Evolutionary conservation across 306 rosid genomes (phyloP), one percentile per base, ranked within the genome.

Genomic region (Quercus suber): DNA sequence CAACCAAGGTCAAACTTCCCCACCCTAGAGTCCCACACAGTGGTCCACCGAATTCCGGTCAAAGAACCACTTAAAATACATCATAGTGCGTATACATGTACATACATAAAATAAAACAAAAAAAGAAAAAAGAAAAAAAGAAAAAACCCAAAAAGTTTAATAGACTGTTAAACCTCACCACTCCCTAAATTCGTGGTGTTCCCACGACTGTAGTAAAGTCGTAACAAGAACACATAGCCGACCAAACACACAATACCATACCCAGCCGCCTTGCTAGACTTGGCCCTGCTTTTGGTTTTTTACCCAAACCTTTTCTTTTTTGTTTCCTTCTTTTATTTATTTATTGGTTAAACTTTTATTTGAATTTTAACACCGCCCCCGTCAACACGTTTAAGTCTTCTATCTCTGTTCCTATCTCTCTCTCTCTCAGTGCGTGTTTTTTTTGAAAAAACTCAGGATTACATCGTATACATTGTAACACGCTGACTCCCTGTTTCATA

Each of bases 221-320:
- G 5, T 1, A 23, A 23, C 35, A 71, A 27, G 37, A 23, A 49
- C 21, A 35, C 58, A 17, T 23, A 15, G 37, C 75, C 59, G 75
- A 30, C n/a, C 30, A 28, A 9, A 11, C 12, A 21, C 13, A 6
- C 4, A 49, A 3, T 49, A 49, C 5, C 17, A 49, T 49, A 49
- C 23, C 35, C 33, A 71, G 75, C 75, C 75, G 75, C 75, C 75
- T 23, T 11, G 59, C 41, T 21, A 6, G 58, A 71, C 75, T 71
- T 57, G 41, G 35, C 72, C 5, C 6, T 67, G 52, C 72, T 33
- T 67, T 67, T 33, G 27, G 51, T 7, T 13, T 31, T 13, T 28
- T 3, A 33, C 6, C 13, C 51, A 45, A 35, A 18, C 52, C 0
- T 35, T 17, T 8, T 19, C 0, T 19, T 19, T 5, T 18, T 31